These are phyloP conservation scores for Bimuria novae-zelandiae DNA, from an alignment of 2,329 filamentous ascomycete genomes.

Conservation along the genomic window DNA sequence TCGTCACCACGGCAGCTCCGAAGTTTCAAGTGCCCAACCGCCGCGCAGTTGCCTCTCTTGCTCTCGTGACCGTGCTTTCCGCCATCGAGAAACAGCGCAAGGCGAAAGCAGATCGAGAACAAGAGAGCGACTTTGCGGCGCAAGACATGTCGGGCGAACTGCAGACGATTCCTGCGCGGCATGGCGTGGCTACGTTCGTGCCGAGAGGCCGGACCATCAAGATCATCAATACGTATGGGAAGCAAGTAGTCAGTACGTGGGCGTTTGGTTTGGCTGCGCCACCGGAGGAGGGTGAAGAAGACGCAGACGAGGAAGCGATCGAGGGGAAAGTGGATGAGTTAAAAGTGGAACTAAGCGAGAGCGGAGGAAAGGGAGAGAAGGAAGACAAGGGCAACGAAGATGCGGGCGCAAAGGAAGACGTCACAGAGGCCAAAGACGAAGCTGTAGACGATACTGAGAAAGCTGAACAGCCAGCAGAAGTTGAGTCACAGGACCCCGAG, in stretches of 20 bases:
- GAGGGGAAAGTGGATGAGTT: conserved; percentile 22
- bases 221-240: conserved; percentile 57
- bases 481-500: conserved; percentile 1
- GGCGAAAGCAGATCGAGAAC: conserved; percentile 19
- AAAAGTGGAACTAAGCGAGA: conserved; percentile 28
- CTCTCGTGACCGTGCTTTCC: conserved; percentile 39
- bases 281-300: conserved; percentile 43
- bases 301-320: conserved; percentile 20
- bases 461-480: conserved; percentile 7
- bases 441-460: conserved; percentile 10
- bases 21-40: conserved; percentile 15
- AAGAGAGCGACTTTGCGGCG: conserved; percentile 18
- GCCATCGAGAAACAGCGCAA: conserved; percentile 41
- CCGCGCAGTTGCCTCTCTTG: conserved; percentile 42
- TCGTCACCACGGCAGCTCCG: conserved; percentile 35
- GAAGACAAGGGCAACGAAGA: conserved; percentile 19
- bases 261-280: conserved; percentile 54
- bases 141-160: conserved; percentile 47
- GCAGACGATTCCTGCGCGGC: conserved; percentile 55
- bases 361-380: conserved; percentile 23
- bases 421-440: neutral
- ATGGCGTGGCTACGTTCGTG: conserved; percentile 57
- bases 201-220: conserved; percentile 55
- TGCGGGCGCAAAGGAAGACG: conserved; percentile 9
- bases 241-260: conserved; percentile 56